phyloP scores from a whole-genome alignment of 495 filamentous ascomycete species.

The Penicillium coprophilum region DNA sequence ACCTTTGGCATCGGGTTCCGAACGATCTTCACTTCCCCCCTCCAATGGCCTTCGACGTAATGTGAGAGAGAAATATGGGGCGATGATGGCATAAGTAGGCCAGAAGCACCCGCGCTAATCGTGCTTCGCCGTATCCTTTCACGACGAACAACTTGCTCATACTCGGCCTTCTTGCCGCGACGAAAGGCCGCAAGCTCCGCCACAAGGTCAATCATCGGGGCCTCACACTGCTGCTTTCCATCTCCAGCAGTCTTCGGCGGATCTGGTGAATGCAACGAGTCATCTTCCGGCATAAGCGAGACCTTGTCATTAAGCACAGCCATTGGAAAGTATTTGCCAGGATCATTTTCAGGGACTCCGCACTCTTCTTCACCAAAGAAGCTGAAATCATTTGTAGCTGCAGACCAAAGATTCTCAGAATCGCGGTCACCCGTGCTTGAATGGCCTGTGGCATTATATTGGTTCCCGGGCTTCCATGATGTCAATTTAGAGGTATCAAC shows the following conservation, averaged over 20 bases:
- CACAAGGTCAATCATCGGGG: conserved; percentile 45
- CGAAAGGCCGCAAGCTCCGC: conserved; percentile 50
- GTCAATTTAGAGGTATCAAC: conserved; percentile 26
- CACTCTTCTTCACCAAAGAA: conserved; percentile 66
- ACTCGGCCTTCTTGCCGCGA: conserved; percentile 45
- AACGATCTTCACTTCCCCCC: conserved; percentile 54
- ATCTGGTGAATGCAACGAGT: conserved; percentile 16
- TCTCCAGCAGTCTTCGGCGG: background rate
- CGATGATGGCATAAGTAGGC: conserved; percentile 19
- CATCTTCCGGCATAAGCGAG: conserved; percentile 35
- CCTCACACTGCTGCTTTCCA: conserved; percentile 8
- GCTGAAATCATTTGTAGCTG: conserved; percentile 59
- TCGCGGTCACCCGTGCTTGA: conserved; percentile 63
- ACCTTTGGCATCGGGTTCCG: conserved; percentile 44
- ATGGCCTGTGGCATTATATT: conserved; percentile 41
- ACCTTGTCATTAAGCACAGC: conserved; percentile 47
- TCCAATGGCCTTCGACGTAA: conserved; percentile 53
- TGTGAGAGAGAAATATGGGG: conserved; percentile 30
- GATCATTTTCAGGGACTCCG: conserved; percentile 48
- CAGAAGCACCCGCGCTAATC: conserved; percentile 19
- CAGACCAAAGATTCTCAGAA: conserved; percentile 60
- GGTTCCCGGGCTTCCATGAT: conserved; percentile 39
- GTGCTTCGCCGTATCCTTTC: conserved; percentile 33
- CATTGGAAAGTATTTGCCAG: conserved; percentile 45
- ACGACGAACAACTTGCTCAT: conserved; percentile 37